Percentiles rank a stretch among this genome's conserved stretches.
Conservation (phyloP, 345 rosid species). For the Durio zibethinus region DNA sequence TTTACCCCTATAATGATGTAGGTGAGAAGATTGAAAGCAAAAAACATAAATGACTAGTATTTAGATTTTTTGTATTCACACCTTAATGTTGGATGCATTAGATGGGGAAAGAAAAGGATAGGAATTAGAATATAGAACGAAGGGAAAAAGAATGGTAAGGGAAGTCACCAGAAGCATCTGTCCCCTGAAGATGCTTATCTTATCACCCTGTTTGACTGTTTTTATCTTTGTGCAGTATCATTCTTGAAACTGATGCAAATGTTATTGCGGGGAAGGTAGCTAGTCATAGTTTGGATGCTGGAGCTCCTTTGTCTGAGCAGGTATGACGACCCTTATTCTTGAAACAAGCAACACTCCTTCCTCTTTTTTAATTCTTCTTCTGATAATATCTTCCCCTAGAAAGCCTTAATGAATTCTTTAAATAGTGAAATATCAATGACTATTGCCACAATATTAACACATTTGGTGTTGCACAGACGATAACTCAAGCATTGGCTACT, state of each 20-base stretch:
- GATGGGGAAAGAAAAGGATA: background rate
- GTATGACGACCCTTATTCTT: conserved; percentile 26
- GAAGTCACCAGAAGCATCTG: background rate
- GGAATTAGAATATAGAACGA: background rate
- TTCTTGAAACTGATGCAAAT: conserved; percentile 77
- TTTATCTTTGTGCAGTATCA: conserved; percentile 39
- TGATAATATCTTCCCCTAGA: background rate
- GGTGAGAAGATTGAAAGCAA: background rate
- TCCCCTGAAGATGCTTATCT: conserved; percentile 23
- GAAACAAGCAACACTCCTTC: background rate
- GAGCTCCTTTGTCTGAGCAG: conserved; percentile 78
- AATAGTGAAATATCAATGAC: background rate
- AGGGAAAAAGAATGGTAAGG: background rate
- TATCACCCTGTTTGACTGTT: conserved; percentile 26
- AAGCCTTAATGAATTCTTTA: background rate
- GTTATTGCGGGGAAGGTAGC: conserved; percentile 80
- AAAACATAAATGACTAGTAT: background rate
- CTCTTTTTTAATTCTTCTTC: background rate
- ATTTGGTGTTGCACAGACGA: conserved; percentile 43
- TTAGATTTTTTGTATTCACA: background rate
- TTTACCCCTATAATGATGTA: background rate
- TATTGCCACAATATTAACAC: background rate
- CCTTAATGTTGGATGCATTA: background rate
- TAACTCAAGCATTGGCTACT: conserved; percentile 74
- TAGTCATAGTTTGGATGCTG: conserved; percentile 55